phyloP scores from a whole-genome alignment of 2,329 filamentous ascomycete genomes.

The Macroventuria anomochaeta region DNA sequence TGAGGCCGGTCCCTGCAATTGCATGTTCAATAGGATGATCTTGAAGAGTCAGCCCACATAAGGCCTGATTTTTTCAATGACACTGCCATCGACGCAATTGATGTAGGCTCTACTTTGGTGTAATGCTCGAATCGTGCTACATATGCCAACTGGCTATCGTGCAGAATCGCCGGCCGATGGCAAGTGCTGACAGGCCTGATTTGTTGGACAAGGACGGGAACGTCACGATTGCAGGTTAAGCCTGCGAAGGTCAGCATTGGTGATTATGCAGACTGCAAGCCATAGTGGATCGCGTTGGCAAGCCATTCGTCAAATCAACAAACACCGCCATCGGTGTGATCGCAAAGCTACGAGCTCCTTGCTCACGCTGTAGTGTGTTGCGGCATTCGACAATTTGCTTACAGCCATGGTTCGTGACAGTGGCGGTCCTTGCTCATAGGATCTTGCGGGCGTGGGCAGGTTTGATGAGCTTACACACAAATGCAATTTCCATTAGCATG shows the following conservation, averaged over 20 bases:
- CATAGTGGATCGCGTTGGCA: slow-evolving; percentile 4
- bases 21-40: slow-evolving; percentile 3
- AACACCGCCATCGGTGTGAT: slow-evolving; percentile 6
- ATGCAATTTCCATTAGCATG: slow-evolving; percentile 10
- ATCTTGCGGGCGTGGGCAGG: slow-evolving; percentile 6
- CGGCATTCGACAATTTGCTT: neutral
- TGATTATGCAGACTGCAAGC: slow-evolving; percentile 27
- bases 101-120: slow-evolving; percentile 1
- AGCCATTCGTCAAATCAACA: slow-evolving; percentile 8
- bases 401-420: neutral
- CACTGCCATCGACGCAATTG: neutral
- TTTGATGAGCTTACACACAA: slow-evolving; percentile 6
- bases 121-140: slow-evolving; percentile 8
- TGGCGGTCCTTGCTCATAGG: neutral
- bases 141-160: slow-evolving; percentile 11
- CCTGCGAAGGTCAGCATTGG: slow-evolving; percentile 14
- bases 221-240: slow-evolving; percentile 21
- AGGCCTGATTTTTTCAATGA: neutral
- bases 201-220: slow-evolving; percentile 1
- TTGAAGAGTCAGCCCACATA: slow-evolving; percentile 2
- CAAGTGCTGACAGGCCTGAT: slow-evolving; percentile 3
- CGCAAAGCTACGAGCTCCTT: neutral
- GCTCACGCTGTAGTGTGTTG: too few relatives aligned
- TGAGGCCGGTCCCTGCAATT: slow-evolving; percentile 35
- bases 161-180: slow-evolving; percentile 11